Percentiles rank a stretch among this genome's conserved stretches.
phyloP scores from a whole-genome alignment of 495 filamentous ascomycete genomes.

The Penicillium bovifimosum region DNA sequence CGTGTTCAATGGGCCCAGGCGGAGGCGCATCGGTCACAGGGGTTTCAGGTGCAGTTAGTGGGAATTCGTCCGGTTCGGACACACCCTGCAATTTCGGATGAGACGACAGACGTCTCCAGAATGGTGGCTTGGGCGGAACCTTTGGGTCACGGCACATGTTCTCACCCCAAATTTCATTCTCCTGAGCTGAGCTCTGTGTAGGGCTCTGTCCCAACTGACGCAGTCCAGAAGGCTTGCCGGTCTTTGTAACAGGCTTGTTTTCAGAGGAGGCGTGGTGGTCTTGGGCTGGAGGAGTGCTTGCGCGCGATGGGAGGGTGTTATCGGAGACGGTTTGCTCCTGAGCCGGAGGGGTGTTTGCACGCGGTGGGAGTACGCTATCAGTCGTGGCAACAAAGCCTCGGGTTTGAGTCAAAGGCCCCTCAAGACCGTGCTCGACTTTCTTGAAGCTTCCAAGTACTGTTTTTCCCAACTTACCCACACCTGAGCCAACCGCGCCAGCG shows the following conservation, averaged over 20 bases:
- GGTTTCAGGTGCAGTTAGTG: conserved; percentile 33
- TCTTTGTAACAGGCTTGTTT: background rate
- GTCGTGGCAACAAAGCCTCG: conserved; percentile 43
- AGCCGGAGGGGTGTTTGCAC: background rate
- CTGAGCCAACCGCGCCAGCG: conserved; percentile 51
- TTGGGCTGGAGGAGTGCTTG: background rate
- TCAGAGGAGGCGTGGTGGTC: background rate
- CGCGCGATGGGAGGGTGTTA: conserved; percentile 1
- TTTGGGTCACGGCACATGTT: conserved; percentile 5
- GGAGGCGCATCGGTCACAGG: conserved; percentile 17
- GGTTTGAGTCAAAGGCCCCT: conserved; percentile 48
- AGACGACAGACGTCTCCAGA: conserved; percentile 42
- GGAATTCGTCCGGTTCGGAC: conserved; percentile 34
- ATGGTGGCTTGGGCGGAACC: conserved; percentile 32
- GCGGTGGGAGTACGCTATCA: conserved; percentile 5
- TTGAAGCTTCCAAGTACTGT: conserved; percentile 48
- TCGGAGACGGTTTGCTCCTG: background rate
- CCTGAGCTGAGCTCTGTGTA: background rate
- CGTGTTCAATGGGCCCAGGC: conserved; percentile 14
- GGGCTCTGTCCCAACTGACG: background rate
- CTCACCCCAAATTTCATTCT: background rate
- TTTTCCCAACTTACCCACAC: conserved; percentile 55
- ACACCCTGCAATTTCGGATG: conserved; percentile 24
- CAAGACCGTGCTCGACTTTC: conserved; percentile 39
- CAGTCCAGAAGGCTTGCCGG: background rate